A percentile compares a stretch with the other conserved stretches of the same genome.
These are phyloP conservation scores for Rhododendron mucronatum DNA, from an alignment of 148 eudicot genomes.

Conservation along the genomic window DNA sequence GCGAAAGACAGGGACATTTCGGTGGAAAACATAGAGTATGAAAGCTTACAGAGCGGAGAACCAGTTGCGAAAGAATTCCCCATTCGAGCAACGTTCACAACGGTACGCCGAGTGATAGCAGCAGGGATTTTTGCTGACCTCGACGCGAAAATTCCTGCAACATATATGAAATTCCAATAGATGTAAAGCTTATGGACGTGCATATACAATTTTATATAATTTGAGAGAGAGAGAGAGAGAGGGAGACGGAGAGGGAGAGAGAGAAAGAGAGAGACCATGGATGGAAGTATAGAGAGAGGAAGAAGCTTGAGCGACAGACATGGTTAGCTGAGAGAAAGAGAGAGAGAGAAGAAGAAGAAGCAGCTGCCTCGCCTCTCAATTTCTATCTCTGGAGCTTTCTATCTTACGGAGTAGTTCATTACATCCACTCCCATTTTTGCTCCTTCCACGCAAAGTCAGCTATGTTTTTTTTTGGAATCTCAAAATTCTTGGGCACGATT, in stretches of 20 bases:
- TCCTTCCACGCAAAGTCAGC: not conserved
- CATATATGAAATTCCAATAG: not conserved
- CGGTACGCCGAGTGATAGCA: conserved; percentile 13
- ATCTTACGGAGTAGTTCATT: not conserved
- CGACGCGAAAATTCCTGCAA: conserved; percentile 28
- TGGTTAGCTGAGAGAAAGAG: not conserved
- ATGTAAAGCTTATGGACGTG: not conserved
- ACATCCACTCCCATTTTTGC: not conserved
- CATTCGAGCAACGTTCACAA: conserved; percentile 18
- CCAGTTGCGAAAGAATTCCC: conserved; percentile 41
- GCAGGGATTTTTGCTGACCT: conserved; percentile 16
- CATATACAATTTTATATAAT: not conserved
- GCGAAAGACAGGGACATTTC: not conserved
- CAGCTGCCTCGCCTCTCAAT: conserved; percentile 8
- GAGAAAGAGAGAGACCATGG: conserved; percentile 16
- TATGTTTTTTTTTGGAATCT: too few relatives aligned
- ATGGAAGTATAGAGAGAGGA: conserved; percentile 42
- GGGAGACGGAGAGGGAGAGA: not conserved
- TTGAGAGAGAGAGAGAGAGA: not conserved
- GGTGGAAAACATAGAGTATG: not conserved
- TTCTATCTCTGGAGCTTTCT: conserved; percentile 5
- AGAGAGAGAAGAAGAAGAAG: too few relatives aligned
- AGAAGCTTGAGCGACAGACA: conserved; percentile 50
- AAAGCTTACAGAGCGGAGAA: conserved; percentile 51
- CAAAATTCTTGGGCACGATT: too few relatives aligned